Base-by-base conservation (phyloP, 257 asterid species). In the Thymus quinquecostatus region DNA sequence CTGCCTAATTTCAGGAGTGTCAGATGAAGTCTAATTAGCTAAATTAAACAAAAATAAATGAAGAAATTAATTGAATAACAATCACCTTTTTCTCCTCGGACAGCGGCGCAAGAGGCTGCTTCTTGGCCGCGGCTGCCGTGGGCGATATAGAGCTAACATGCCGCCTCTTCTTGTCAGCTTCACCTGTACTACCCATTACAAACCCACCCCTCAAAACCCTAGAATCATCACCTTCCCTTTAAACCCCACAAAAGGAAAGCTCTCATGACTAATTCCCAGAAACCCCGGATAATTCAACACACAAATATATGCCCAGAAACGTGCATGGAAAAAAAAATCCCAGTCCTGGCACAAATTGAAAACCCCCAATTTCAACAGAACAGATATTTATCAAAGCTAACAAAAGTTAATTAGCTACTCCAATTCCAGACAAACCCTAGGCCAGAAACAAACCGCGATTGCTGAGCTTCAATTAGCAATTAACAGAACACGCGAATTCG, bases 71-170 rank as follows among this genome's bases (percentile, higher is more conserved):
- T 21, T 4, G 0, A 28, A 1, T 11, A 12, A 32, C 7, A 51
- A 51, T 58, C 78, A 88, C 97, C 92, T 91, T 91, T 72, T 89
- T 91, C 62, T 91, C 97, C 86, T 91, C 95, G 9, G 97, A 87
- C 21, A 86, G 77, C 58, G 85, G 88, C 69, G 66, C 72, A 69
- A 83, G 59, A 29, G 86, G 81, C 30, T 87, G 96, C 71, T 83
- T 89, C 87, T 84, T 91, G 68, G 85, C 85, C 10, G 77, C 66
- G 27, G 86, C 87, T 54, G 81, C 80, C 54, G 92, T 83, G 55
- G 92, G 96, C 45, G 97, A 89, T 74, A 89, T 29, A 63, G 97
- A 77, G 78, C 86, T 87, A 53, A 87, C 72, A 77, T 85, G 95
- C 9, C 97, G 95, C 33, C 97, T 85, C 55, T 89, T 91, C 71